These are phyloP conservation scores for Cladosporium oxysporum DNA, from an alignment of 2,329 filamentous ascomycete genomes.

Conservation along the genomic window DNA sequence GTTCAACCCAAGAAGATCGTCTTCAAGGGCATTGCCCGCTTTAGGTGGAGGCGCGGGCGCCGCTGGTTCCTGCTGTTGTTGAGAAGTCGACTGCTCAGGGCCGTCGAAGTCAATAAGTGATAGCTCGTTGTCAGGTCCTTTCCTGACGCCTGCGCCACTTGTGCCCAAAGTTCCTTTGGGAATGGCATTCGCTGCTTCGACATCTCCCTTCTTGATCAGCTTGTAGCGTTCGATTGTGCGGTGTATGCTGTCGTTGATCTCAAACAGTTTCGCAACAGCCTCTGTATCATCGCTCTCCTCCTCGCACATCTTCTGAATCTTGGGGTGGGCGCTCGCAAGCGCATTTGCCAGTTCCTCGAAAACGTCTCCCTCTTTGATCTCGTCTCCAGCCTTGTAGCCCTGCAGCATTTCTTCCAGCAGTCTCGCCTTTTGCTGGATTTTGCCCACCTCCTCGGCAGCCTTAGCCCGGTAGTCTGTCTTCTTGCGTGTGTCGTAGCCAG, in stretches of 20 bases:
- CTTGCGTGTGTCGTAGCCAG: slow-evolving; percentile 89
- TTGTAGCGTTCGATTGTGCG: slow-evolving; percentile 94
- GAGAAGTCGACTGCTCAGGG: slow-evolving; percentile 53
- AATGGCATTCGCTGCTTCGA: slow-evolving; percentile 79
- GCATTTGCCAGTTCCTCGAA: slow-evolving; percentile 84
- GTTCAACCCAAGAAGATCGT: slow-evolving; percentile 86
- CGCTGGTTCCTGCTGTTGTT: slow-evolving; percentile 22
- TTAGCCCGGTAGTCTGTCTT: slow-evolving; percentile 99
- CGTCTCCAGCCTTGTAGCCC: slow-evolving; percentile 77
- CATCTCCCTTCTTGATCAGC: slow-evolving; percentile 91
- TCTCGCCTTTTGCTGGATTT: slow-evolving; percentile 92
- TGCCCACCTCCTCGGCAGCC: slow-evolving; percentile 89
- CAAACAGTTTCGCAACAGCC: slow-evolving; percentile 89
- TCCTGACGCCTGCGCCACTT: slow-evolving; percentile 62
- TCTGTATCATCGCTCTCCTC: slow-evolving; percentile 97
- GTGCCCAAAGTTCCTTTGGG: slow-evolving; percentile 76
- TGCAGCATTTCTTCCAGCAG: slow-evolving; percentile 91
- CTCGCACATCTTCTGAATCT: slow-evolving; percentile 99
- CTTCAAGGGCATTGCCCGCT: slow-evolving; percentile 71
- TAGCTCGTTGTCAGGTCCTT: slow-evolving; percentile 73
- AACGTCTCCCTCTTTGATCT: slow-evolving; percentile 69
- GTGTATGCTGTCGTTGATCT: slow-evolving; percentile 99
- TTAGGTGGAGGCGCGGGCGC: slow-evolving; percentile 45
- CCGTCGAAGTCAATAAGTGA: slow-evolving; percentile 91
- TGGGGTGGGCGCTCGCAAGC: slow-evolving; percentile 90